Evolutionary conservation across 2,329 filamentous ascomycete species (phyloP), one percentile per base, ranked within the genome.

Genomic region (Aspergillus awamori): DNA sequence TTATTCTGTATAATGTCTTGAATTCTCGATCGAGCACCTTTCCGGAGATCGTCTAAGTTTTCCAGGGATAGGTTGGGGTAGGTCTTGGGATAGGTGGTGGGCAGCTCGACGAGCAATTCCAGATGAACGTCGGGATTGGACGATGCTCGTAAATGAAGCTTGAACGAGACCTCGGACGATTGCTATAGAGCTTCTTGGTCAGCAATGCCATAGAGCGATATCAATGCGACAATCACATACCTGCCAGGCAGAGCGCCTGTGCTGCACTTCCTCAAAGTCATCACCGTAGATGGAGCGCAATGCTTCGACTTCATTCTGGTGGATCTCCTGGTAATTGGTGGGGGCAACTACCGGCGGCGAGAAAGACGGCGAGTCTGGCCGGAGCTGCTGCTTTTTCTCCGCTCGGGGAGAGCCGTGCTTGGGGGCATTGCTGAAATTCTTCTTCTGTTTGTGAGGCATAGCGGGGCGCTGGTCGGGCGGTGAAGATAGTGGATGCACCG

Each of bases 31-130:
- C 86, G 83, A 1, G 90, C 91, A 57, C 86, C 87, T 68, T 90
- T 89, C 47, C 87, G 87, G 58, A 97, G 80, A 48, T 85, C 82
- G 26, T 83, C 81, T 45, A 87, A 79, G 58, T 87, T 82, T 65
- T 90, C 89, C 48, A 96, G 73, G 4, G 84, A 87, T 13, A 97
- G 78, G 10, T 92, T 80, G 1, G 93, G 93, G 1, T 87, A 80
- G 1, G 92, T 90, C 72, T 92, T 96, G 4, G 94, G 95, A 74
- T 98, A 98, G 0, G 93, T 96, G 6, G 93, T 90, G 8, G 92
- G 95, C 66, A 98, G 81, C 59, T 91, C 89, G 56, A 96, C 92
- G 52, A 86, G 84, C n/a, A 98, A 79, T 2, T 86, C 87, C 41
- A 93, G 82, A 26, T 83, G 84, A 62, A 92, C 85, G 53, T 93